A percentile compares a stretch with the other conserved stretches of the same genome.
Conservation (phyloP, 176 grass and related monocot genomes). For the Oryza meyeriana region DNA sequence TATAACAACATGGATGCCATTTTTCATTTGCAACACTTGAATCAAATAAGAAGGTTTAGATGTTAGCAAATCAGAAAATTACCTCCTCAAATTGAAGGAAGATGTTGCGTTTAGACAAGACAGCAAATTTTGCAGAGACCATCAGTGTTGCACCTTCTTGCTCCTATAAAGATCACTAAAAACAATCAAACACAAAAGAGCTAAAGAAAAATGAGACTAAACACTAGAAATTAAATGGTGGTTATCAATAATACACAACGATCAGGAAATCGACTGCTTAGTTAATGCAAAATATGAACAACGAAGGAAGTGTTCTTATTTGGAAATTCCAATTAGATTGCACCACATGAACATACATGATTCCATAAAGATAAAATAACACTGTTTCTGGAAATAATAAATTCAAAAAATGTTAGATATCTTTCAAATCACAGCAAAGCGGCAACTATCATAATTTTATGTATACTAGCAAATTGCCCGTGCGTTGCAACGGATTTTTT, state of each 20-base stretch:
- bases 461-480: no score
- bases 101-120: conserved; percentile 85
- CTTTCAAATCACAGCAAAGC: neutral
- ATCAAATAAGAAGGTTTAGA: conserved; percentile 4
- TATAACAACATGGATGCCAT: neutral
- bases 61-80: conserved; percentile 18
- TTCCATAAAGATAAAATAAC: neutral
- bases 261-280: neutral
- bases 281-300: neutral
- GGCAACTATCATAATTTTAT: neutral
- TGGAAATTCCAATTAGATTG: neutral
- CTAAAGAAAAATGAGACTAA: conserved; percentile 15
- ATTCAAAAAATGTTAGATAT: neutral
- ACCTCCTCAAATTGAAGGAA: conserved; percentile 99
- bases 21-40: neutral
- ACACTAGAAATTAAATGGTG: neutral
- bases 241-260: neutral
- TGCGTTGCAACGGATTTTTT: no score
- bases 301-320: neutral
- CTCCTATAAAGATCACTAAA: conserved; percentile 64
- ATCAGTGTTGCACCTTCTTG: conserved; percentile 91
- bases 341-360: neutral
- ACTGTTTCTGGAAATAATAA: neutral
- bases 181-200: conserved; percentile 44
- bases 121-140: conserved; percentile 86